Base-by-base conservation (phyloP, 345 rosid genomes). In the Acer negundo region DNA sequence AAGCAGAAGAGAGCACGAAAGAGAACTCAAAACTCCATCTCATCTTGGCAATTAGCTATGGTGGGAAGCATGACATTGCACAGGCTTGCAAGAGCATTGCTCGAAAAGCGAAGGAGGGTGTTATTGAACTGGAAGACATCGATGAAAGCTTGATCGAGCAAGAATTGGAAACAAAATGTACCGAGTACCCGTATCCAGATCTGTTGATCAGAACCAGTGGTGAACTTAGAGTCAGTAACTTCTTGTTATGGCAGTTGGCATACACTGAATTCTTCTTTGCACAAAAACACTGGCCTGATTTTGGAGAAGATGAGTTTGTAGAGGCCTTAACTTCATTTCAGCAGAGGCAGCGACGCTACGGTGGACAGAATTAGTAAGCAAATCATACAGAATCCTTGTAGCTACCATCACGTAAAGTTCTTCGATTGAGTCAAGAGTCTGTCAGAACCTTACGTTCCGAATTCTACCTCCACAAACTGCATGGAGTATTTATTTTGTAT, bases 161-260 rank as follows among this genome's bases (percentile, higher is more conserved):
- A 79, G 94, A 94, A 28, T 69, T 92, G 7, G 91, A 87, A 68
- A 92, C 97, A 0, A 94, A 83, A 56, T 89, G 94, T 74, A 84
- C 91, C 0, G 82, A 89, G 76, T 86, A 80, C 66, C 94, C 96
- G 10, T 81, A 82, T 17, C 98, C 97, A 13, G 97, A 94, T 78
- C 67, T 92, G 8, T 40, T 91, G 19, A 92, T 94, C 31, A 84
- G 97, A 84, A 94, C 96, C 2, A 92, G 96, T 0, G 92, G 93
- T 20, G 98, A 91, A 77, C 84, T 87, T 2, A 72, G 98, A 78
- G 86, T 94, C 67, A 94, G 96, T 80, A 92, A 91, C 88, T 94
- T 92, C 84, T 85, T 92, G 82, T 66, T 92, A 61, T 94, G 94
- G 94, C 96, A 91, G 49, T 79, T 91, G 75, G 98, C 97, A n/a